Evolutionary conservation across 192 early-diverging fungal genomes (phyloP).

Genomic region (Umbelopsis sp.): DNA sequence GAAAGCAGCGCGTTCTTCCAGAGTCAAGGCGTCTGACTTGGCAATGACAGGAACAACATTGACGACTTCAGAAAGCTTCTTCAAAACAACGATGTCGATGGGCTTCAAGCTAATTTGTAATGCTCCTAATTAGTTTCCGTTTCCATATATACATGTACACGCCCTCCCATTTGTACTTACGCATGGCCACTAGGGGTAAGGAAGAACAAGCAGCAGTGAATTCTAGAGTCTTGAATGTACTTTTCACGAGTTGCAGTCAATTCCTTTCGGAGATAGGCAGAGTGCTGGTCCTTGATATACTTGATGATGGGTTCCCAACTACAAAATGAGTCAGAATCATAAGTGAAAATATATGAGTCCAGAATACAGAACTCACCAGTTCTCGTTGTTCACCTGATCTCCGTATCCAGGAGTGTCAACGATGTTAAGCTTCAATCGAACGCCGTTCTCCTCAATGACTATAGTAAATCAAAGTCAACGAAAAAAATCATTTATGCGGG

Average conservation of each 20-base stretch:
- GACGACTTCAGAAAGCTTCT: constrained; percentile 79
- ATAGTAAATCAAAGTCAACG: constrained; percentile 4
- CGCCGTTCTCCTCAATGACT: constrained; percentile 96
- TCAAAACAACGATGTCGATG: constrained; percentile 84
- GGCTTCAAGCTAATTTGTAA: constrained; percentile 68
- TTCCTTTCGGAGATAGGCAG: constrained; percentile 92
- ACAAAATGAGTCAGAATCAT: constrained; percentile 13
- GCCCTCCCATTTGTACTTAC: constrained; percentile 46
- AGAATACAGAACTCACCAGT: constrained; percentile 63
- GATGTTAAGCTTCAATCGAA: constrained; percentile 91
- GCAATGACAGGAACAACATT: constrained; percentile 92
- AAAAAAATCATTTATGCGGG: not conserved
- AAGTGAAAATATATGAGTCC: not conserved
- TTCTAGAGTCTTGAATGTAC: constrained; percentile 91
- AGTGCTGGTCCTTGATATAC: constrained; percentile 99
- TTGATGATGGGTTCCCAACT: constrained; percentile 98
- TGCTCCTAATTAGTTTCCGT: not conserved
- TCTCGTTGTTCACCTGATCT: constrained; percentile 99
- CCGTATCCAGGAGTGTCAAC: constrained; percentile 98
- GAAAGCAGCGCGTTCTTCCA: constrained; percentile 82
- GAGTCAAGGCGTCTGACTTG: constrained; percentile 86
- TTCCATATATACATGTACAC: not conserved
- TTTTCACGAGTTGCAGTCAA: constrained; percentile 84
- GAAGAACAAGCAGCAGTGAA: constrained; percentile 97
- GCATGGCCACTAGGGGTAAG: constrained; percentile 94